Percentiles rank a stretch among this genome's conserved stretches.
Evolutionary conservation across 1,284 basidiomycete genomes (phyloP).

Genomic region (Coniophora puteana): DNA sequence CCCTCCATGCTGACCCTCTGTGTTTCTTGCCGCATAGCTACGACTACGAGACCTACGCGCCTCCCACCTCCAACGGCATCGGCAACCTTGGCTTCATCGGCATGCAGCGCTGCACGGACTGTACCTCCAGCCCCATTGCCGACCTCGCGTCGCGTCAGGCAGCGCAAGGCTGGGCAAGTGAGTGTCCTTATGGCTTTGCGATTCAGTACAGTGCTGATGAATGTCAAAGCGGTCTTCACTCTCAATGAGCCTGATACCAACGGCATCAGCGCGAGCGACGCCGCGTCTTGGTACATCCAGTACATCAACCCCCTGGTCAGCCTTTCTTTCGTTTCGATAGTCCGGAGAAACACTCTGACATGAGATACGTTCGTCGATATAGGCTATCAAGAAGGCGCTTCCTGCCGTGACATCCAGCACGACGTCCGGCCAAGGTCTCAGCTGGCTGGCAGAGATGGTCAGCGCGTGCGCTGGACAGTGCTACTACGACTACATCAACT

Average conservation of each 20-base stretch:
- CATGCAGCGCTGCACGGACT: slow-evolving; percentile 35
- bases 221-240: slow-evolving; percentile 29
- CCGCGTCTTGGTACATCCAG: slow-evolving; percentile 33
- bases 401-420: slow-evolving; percentile 30
- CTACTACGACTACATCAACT: slow-evolving; percentile 30
- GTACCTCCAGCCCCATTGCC: slow-evolving; percentile 32
- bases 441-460: slow-evolving; percentile 33
- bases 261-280: slow-evolving; percentile 21
- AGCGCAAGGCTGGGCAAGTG: slow-evolving; percentile 28
- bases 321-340: not conserved
- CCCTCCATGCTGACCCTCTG: not conserved
- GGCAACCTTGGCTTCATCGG: slow-evolving; percentile 35
- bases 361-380: slow-evolving; percentile 4
- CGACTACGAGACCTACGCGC: slow-evolving; percentile 34
- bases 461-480: slow-evolving; percentile 26
- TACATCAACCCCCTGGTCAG: slow-evolving; percentile 33
- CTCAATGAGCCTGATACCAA: slow-evolving; percentile 33
- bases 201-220: not conserved
- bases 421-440: slow-evolving; percentile 24
- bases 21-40: slow-evolving; percentile 21
- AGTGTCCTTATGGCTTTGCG: slow-evolving; percentile 4
- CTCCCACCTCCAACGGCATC: slow-evolving; percentile 26
- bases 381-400: slow-evolving; percentile 31
- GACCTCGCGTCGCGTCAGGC: slow-evolving; percentile 27
- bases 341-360: not conserved